A percentile compares a stretch with the other conserved stretches of the same genome.
phyloP scores from a whole-genome alignment of 192 early-diverging fungal genomes.

The Jimgerdemannia lactiflua region DNA sequence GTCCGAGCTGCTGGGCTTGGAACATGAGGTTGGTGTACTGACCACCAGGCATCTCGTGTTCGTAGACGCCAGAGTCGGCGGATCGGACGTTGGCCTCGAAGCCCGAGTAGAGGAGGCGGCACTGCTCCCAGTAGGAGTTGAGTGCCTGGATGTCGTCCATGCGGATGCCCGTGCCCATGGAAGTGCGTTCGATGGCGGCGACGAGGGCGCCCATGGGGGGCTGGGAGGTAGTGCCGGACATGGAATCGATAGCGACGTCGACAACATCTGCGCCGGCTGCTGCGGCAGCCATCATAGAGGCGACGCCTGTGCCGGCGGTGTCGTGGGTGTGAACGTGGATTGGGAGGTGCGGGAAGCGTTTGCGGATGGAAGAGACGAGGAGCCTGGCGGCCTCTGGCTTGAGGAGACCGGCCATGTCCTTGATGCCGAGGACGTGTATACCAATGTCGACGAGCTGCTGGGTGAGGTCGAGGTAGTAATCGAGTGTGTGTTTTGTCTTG shows the following conservation, averaged over 20 bases:
- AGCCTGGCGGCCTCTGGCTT: conserved; percentile 89
- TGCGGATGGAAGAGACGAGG: conserved; percentile 84
- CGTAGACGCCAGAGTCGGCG: conserved; percentile 89
- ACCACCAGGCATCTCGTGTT: conserved; percentile 97
- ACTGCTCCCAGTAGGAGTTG: conserved; percentile 97
- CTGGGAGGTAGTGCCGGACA: conserved; percentile 96
- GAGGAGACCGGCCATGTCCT: conserved; percentile 97
- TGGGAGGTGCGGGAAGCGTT: conserved; percentile 83
- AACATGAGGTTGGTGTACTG: conserved; percentile 99
- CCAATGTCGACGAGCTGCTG: conserved; percentile 85
- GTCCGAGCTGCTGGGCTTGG: conserved; percentile 92
- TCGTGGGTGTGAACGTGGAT: conserved; percentile 98
- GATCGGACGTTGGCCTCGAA: conserved; percentile 92
- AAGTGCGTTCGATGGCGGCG: conserved; percentile 75
- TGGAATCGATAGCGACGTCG: conserved; percentile 88
- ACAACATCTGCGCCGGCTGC: conserved; percentile 93
- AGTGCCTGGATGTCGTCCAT: conserved; percentile 77
- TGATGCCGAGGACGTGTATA: conserved; percentile 91
- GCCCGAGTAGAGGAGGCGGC: conserved; percentile 92
- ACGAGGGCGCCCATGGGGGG: conserved; percentile 97
- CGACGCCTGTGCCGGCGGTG: conserved; percentile 96
- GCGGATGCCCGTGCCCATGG: conserved; percentile 82
- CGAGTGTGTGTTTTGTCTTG: conserved; percentile 80
- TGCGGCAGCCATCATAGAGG: conserved; percentile 89
- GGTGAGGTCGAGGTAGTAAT: conserved; percentile 92